These are phyloP conservation scores for Penicillium sclerotigenum DNA, from an alignment of 2,329 filamentous ascomycete species.

Conservation along the genomic window DNA sequence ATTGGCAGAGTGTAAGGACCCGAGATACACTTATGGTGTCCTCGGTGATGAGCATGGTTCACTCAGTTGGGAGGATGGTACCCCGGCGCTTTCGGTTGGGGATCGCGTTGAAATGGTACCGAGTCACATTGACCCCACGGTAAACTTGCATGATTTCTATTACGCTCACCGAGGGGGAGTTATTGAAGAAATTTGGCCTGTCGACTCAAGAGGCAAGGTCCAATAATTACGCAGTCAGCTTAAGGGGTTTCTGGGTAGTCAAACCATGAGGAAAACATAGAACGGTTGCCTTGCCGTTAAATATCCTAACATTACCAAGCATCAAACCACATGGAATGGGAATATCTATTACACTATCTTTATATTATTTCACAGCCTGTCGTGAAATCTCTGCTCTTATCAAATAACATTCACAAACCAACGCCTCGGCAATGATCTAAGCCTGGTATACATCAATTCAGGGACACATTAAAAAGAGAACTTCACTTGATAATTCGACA, in stretches of 20 bases:
- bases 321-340: not conserved
- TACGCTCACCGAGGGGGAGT: conserved; percentile 50
- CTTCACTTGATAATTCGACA: too few species aligned
- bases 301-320: too few species aligned
- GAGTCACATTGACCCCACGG: conserved; percentile 55
- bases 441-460: not conserved
- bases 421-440: not conserved
- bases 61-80: conserved; percentile 46
- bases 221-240: conserved; percentile 36
- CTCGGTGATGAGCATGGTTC: conserved; percentile 52
- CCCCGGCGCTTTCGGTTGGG: conserved; percentile 41
- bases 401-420: not conserved
- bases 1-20: conserved; percentile 48
- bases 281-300: not conserved
- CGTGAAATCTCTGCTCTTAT: not conserved
- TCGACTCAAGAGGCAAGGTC: conserved; percentile 52
- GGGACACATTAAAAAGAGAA: not conserved
- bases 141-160: conserved; percentile 53
- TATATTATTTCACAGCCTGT: not conserved
- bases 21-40: conserved; percentile 44
- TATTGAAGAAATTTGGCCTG: conserved; percentile 52
- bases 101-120: conserved; percentile 53
- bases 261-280: not conserved
- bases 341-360: not conserved
- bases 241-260: not conserved